Evolutionary conservation across 345 rosid species (phyloP).

Genomic region (Populus pruinosa): DNA sequence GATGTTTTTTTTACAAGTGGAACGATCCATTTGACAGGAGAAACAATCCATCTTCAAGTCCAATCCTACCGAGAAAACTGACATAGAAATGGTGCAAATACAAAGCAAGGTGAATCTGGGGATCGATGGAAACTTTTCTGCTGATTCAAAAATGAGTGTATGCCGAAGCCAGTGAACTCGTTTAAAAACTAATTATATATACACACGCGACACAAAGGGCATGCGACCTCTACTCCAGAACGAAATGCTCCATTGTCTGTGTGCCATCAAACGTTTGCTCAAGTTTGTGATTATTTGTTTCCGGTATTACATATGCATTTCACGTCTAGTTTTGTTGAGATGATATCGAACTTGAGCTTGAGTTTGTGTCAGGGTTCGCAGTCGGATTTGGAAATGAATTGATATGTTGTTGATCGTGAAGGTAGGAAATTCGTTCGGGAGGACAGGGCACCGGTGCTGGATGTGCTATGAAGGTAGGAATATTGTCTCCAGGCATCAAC

Average conservation of each 20-base stretch:
- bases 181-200: constrained; percentile 16
- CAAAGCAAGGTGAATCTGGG: constrained; percentile 3
- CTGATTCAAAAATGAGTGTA: not conserved
- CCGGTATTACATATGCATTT: not conserved
- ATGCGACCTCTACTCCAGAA: not conserved
- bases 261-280: not conserved
- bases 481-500: constrained; percentile 85
- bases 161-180: constrained; percentile 18
- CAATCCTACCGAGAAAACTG: constrained; percentile 13
- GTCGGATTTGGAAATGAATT: not conserved
- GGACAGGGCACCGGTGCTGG: constrained; percentile 65
- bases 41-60: constrained; percentile 17
- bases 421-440: constrained; percentile 22
- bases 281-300: not conserved
- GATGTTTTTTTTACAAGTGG: constrained; percentile 9
- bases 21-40: constrained; percentile 22
- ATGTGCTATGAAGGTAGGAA: constrained; percentile 80
- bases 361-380: not conserved
- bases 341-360: constrained; percentile 21
- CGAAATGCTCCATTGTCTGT: not conserved
- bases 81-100: constrained; percentile 16
- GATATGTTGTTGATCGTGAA: constrained; percentile 19
- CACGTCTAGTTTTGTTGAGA: constrained; percentile 16
- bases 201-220: constrained; percentile 13
- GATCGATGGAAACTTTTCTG: not conserved